Evolutionary conservation across 2,329 filamentous ascomycete species (phyloP).

Genomic region (Paraphaeosphaeria minitans): DNA sequence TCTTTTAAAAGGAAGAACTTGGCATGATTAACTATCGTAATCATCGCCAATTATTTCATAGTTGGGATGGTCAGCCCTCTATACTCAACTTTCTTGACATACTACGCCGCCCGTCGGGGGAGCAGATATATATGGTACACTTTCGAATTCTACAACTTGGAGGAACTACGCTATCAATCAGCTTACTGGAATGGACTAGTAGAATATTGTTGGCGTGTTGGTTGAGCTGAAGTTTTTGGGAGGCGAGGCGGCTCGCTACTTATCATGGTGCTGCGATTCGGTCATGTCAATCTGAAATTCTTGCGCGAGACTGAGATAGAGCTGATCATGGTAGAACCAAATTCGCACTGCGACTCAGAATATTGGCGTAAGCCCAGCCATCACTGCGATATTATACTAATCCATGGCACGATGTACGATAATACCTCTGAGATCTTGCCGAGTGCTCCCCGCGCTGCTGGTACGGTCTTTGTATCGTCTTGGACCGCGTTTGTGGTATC

Average conservation of each 20-base stretch:
- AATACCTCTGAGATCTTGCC: constrained; percentile 30
- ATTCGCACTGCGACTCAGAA: constrained; percentile 31
- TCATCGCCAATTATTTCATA: constrained; percentile 29
- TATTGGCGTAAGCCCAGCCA: constrained; percentile 24
- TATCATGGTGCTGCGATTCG: constrained; percentile 29
- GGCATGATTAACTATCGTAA: constrained; percentile 25
- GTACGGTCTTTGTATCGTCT: constrained; percentile 29
- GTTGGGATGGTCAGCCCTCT: constrained; percentile 24
- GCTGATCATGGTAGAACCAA: constrained; percentile 18
- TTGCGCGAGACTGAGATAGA: neutral
- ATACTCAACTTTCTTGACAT: constrained; percentile 21
- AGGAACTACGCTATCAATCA: constrained; percentile 27
- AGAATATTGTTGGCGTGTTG: constrained; percentile 21
- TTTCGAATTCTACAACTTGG: constrained; percentile 22
- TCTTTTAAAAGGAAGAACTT: constrained; percentile 27
- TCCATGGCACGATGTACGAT: constrained; percentile 30
- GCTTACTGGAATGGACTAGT: constrained; percentile 14
- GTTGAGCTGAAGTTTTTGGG: constrained; percentile 28
- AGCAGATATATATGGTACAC: constrained; percentile 12
- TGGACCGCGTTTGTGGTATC: constrained; percentile 33
- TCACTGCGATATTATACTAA: constrained; percentile 27
- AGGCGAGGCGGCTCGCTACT: constrained; percentile 23
- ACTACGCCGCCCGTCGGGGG: constrained; percentile 21
- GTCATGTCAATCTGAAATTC: constrained; percentile 14
- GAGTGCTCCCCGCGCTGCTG: constrained; percentile 26